Base-by-base conservation (phyloP, 2,329 filamentous ascomycete genomes). In the Leptodontidium sp. region DNA sequence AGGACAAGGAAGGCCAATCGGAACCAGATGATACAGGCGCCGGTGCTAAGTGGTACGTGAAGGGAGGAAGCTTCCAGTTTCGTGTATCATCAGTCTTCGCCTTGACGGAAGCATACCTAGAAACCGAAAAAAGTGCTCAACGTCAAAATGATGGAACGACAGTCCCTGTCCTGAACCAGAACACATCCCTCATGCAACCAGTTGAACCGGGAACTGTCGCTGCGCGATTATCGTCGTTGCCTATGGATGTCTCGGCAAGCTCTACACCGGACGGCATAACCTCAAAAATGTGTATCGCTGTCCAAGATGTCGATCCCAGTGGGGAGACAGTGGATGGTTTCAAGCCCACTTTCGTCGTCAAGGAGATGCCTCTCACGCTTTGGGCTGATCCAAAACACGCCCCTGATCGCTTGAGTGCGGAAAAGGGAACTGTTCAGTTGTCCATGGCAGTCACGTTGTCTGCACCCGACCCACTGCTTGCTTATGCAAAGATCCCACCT, bases 71-170 rank as follows among this genome's bases (percentile, higher is more conserved):
- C 40, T 64, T 69, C 35, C 45, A 55, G 14, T 66, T 69, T 45
- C 64, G 67, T 5, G 43, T 69, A 21, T 24, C 32, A 14, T 69
- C 49, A 11, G 59, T 64, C 8, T 69, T 69, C 49, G 67, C 67
- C 59, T 40, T 66, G 32, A 55, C 29, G 21, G 32, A 61, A 24
- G 57, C 47, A 8, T 40, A 49, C 11, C 35, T 55, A 11, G 49
- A 35, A 15, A 35, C 38, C n/a, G 24, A 29, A 40, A 21, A 55
- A 35, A 40, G 15, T n/a, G n/a, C 21, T 21, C 32, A 52, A 43
- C 24, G 21, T 53, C 57, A 57, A 53, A 26, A 14, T 14, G n/a
- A 49, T 21, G 35, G 24, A 43, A n/a, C 11, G 24, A 50, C n/a
- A 35, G 14, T 49, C 40, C 45, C 29, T 59, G 29, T 49, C 17